These are phyloP conservation scores for Psilocybe mexicana DNA, from an alignment of 1,284 basidiomycete genomes.

Conservation along the genomic window DNA sequence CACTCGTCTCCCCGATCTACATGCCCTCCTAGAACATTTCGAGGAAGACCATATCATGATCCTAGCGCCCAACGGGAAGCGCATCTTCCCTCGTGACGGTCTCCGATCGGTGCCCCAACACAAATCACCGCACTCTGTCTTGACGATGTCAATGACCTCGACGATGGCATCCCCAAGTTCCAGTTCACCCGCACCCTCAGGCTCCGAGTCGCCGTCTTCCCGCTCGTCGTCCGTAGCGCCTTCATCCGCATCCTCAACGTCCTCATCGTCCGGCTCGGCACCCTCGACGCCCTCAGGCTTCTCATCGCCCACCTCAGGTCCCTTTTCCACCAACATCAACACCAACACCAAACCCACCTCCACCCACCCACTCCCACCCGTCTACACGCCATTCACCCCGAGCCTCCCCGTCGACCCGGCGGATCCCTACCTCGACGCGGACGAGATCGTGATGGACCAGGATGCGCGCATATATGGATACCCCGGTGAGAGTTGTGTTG, in stretches of 20 bases:
- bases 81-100: constrained; percentile 22
- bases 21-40: constrained; percentile 68
- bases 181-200: too few relatives aligned
- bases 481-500: not conserved
- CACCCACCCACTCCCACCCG: constrained; percentile 4
- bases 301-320: not conserved
- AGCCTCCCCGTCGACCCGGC: constrained; percentile 18
- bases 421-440: constrained; percentile 13
- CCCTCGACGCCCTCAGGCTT: constrained; percentile 7
- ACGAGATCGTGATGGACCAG: constrained; percentile 10
- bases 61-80: constrained; percentile 32
- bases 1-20: constrained; percentile 58
- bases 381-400: constrained; percentile 27
- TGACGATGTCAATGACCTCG: constrained; percentile 9
- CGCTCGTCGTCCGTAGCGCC: constrained; percentile 9
- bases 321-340: not conserved
- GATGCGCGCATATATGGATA: constrained; percentile 5
- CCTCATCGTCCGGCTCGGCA: constrained; percentile 16
- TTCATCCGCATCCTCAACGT: constrained; percentile 7
- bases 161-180: too few relatives aligned
- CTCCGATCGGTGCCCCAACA: constrained; percentile 12
- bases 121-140: constrained; percentile 2
- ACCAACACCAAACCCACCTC: not conserved
- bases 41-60: constrained; percentile 59
- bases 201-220: constrained; percentile 4